phyloP scores from a whole-genome alignment of 2,329 filamentous ascomycete species.

The Diaporthe ilicicola region DNA sequence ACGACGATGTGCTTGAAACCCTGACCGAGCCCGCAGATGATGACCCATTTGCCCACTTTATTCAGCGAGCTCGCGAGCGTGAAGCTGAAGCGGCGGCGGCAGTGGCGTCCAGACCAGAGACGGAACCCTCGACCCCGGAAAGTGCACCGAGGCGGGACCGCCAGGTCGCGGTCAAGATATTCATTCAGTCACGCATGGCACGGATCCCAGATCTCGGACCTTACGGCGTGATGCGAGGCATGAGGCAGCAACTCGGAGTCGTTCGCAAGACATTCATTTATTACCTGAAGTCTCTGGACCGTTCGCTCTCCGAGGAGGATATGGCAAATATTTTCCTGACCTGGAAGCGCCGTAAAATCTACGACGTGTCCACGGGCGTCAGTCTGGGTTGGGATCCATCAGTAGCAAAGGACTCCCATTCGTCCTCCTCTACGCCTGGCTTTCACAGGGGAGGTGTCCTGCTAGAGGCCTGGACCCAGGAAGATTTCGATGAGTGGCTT shows the following conservation, averaged over 20 bases:
- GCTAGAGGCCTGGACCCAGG: constrained; percentile 79
- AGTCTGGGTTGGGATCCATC: constrained; percentile 68
- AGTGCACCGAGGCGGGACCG: neutral
- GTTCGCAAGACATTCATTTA: constrained; percentile 11
- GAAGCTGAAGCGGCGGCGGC: constrained; percentile 38
- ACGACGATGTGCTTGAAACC: constrained; percentile 25
- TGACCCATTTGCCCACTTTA: constrained; percentile 56
- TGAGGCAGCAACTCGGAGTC: constrained; percentile 24
- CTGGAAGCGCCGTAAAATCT: constrained; percentile 78
- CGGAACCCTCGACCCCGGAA: neutral
- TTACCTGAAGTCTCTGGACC: neutral
- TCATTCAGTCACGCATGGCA: constrained; percentile 74
- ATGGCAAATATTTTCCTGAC: constrained; percentile 75
- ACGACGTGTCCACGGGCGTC: constrained; percentile 76
- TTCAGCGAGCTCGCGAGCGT: constrained; percentile 51
- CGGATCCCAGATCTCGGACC: constrained; percentile 40
- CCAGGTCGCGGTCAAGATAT: constrained; percentile 58
- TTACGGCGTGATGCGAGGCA: constrained; percentile 26
- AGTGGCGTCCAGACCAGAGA: constrained; percentile 36
- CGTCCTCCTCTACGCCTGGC: constrained; percentile 46
- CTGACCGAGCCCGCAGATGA: constrained; percentile 39
- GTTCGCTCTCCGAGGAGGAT: constrained; percentile 39
- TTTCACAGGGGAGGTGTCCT: constrained; percentile 67
- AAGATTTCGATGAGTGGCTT: constrained; percentile 61
- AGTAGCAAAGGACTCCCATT: constrained; percentile 52